Evolutionary conservation across 192 early-diverging fungal genomes (phyloP), one percentile per base, ranked within the genome.

Genomic region (Linnemannia elongata): DNA sequence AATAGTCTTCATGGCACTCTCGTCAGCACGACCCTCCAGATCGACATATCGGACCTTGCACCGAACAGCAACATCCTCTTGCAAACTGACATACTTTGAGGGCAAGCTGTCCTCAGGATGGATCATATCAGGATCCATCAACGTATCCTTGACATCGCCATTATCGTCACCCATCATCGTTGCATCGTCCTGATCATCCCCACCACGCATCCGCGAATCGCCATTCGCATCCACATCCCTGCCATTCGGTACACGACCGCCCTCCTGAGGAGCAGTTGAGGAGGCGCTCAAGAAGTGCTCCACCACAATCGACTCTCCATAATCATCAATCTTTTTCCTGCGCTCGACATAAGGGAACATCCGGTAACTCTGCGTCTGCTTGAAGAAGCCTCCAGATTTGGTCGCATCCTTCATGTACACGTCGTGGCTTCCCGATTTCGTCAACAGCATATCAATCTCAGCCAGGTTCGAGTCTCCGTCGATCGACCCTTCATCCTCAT

Each of bases 1-100:
- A 83, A 99, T 98, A 75, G 96, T 97, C 82, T 94, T 94, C 39
- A 97, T 90, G 9, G 97, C 96, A 52, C 92, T 91, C 68, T 95
- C 97, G 82, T 99, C 98, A 1, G 96, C 92, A 38, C 96, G 93
- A 55, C 98, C 98, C 84, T 99, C 98, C 76, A 98, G 90, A 90
- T 99, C 98, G 10, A 99, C 92, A 88, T 95, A 99, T 42, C 91
- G 88, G 35, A 99, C 84, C 74, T 91, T 91, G 82, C 98, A 99
- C 18, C 88, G 91, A 10, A 99, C 74, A 2, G 91, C 72, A 18
- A 99, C 69, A 17, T 85, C 88, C 39, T 92, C 82, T 36, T 94
- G 88, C 68, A 92, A 83, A 30, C 75, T 88, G 10, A 95, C 82
- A 81, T 96, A 96, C 89, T 98, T 98, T 17, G 95, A 96, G 1